Conservation (phyloP, 148 eudicot genomes). For the Cornus florida region DNA sequence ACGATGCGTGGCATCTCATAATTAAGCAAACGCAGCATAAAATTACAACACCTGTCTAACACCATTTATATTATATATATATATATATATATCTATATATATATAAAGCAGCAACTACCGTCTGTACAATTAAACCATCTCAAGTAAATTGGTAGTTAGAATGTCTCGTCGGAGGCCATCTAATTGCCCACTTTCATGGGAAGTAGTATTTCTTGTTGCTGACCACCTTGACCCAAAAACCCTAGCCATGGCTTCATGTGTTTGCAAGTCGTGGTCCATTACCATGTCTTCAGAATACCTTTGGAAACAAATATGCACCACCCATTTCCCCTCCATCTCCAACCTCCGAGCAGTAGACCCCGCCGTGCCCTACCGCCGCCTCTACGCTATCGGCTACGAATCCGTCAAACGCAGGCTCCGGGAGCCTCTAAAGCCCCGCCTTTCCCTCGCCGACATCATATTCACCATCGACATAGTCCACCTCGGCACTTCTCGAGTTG, state of each 20-base stretch:
- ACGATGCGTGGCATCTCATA: too few species aligned
- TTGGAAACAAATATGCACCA: conserved; percentile 53
- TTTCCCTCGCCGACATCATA: conserved; percentile 37
- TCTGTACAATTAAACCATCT: too few species aligned
- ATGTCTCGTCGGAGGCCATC: too few species aligned
- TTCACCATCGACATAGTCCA: conserved; percentile 37
- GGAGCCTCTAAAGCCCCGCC: conserved; percentile 37
- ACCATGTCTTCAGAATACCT: conserved; percentile 62
- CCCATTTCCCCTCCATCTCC: conserved; percentile 58
- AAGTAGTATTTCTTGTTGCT: conserved; percentile 51
- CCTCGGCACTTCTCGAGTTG: neutral
- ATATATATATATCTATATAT: too few species aligned
- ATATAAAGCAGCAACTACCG: too few species aligned
- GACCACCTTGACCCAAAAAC: conserved; percentile 58
- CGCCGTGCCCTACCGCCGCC: conserved; percentile 30
- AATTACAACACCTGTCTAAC: too few species aligned
- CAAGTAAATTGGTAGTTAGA: too few species aligned
- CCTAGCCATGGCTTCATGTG: conserved; percentile 57
- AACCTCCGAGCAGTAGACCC: conserved; percentile 23
- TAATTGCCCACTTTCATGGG: conserved; percentile 42
- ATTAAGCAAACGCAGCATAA: too few species aligned
- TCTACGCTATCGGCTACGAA: conserved; percentile 49
- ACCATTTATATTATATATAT: too few species aligned
- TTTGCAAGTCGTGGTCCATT: conserved; percentile 52
- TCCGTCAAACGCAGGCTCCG: conserved; percentile 37